Base-by-base conservation (phyloP, 2,329 filamentous ascomycete genomes). In the Daldinia eschscholtzii region DNA sequence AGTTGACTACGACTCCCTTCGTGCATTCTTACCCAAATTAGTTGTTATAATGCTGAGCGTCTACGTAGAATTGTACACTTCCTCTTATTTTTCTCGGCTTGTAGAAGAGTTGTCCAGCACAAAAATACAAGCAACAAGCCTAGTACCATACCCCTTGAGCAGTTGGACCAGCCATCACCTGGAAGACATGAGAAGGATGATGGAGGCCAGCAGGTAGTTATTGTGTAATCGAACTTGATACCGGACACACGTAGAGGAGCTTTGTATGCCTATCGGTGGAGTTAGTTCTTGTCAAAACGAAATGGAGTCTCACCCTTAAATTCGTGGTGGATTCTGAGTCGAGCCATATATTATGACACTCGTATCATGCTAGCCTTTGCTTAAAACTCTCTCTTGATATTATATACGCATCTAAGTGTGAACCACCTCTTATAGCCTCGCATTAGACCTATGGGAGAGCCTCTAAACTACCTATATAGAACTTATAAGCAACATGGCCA, bases 31-130 rank as follows among this genome's bases (percentile, higher is more conserved):
- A 13, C 5, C 30, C 30, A 9, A 9, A 35, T 9, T 35, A 52
- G 9, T 28, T 2, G 20, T 18, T 57, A 33, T 6, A 5, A 13
- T 48, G 20, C 69, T 73, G 42, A 70, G 28, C 20, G 23, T 52
- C 7, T 33, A 12, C 1, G 44, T 64, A 75, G 75, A 46, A 68
- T 76, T 20, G 48, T 72, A n/a, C 75, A 76, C 53, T 73, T 76
- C 59, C 42, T 65, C 28, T 71, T 76, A 30, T 76, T 76, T 41
- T 65, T 66, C 6, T 64, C 70, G 18, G 73, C 75, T 13, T 76
- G 73, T 46, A 42, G 72, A 10, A 70, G 74, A 52, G 72, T 63
- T 0, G 41, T 48, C 12, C 64, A 61, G 30, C 61, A 65, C 20
- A 65, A 65, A 60, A 68, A 20, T 53, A 28, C 20, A 10, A 37